A percentile compares a stretch with the other conserved stretches of the same genome.
Evolutionary conservation across 1,284 basidiomycete species (phyloP).

Genomic region (Microbotryum scabiosae): DNA sequence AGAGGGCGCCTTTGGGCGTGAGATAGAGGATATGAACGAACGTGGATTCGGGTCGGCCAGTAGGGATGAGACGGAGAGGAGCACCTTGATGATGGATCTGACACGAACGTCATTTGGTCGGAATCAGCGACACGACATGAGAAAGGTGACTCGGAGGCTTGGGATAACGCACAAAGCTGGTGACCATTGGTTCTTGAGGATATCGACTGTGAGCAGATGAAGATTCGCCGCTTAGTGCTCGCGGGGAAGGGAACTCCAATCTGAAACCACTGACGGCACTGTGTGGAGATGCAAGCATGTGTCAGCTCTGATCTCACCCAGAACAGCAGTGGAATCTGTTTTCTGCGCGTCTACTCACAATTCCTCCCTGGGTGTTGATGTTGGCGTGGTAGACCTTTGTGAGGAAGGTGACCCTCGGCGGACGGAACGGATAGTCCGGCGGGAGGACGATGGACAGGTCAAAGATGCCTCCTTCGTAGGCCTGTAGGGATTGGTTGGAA

Average conservation of each 20-base stretch:
- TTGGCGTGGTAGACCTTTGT: constrained; percentile 80
- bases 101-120: too few relatives aligned
- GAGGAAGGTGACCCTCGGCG: constrained; percentile 96
- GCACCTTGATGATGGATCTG: constrained; percentile 33
- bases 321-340: too few relatives aligned
- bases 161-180: constrained; percentile 79
- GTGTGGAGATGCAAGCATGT: constrained; percentile 20
- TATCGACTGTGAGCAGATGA: constrained; percentile 21
- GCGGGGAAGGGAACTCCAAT: too few relatives aligned
- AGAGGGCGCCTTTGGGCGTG: not conserved
- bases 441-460: constrained; percentile 62
- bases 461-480: constrained; percentile 81
- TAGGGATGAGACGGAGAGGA: constrained; percentile 94
- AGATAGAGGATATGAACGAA: not conserved
- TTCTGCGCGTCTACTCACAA: constrained; percentile 39
- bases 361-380: constrained; percentile 95
- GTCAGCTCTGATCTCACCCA: too few relatives aligned
- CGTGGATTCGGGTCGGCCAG: constrained; percentile 87
- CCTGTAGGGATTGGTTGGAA: constrained; percentile 37
- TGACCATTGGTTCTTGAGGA: constrained; percentile 59
- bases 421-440: constrained; percentile 91
- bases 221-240: not conserved
- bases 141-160: constrained; percentile 53
- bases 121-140: not conserved
- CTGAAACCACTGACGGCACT: constrained; percentile 45